Conservation (phyloP, 371 early-diverging fungal genomes). For the Mucor plumbeus region DNA sequence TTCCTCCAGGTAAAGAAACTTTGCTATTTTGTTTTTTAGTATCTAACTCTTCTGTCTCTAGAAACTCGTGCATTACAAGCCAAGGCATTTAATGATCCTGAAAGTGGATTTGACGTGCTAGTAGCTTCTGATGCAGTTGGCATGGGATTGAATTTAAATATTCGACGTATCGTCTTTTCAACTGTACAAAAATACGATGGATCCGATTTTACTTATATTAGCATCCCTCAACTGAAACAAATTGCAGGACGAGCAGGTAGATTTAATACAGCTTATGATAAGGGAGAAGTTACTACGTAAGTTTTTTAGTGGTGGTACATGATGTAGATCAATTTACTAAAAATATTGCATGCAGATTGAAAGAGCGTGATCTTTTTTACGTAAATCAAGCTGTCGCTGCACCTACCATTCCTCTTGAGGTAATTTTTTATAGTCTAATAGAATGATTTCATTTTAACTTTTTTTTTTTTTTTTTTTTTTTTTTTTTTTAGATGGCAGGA, state of each 20-base stretch:
- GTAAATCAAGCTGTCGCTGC: conserved; percentile 38
- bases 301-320: background rate
- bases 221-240: conserved; percentile 85
- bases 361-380: conserved; percentile 33
- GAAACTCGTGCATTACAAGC: conserved; percentile 93
- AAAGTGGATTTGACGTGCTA: conserved; percentile 81
- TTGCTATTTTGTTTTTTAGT: too few relatives aligned
- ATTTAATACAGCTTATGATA: conserved; percentile 69
- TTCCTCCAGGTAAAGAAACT: conserved; percentile 78
- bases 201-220: conserved; percentile 46
- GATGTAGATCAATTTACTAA: conserved; percentile 25
- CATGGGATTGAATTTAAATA: conserved; percentile 96
- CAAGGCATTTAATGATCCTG: conserved; percentile 84
- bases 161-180: conserved; percentile 86
- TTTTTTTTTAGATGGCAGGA: conserved; percentile 67
- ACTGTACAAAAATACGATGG: conserved; percentile 84
- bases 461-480: conserved; percentile 13
- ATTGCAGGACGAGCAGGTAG: conserved; percentile 97
- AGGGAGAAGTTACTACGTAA: conserved; percentile 73
- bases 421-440: conserved; percentile 5
- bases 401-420: conserved; percentile 40
- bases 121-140: conserved; percentile 97
- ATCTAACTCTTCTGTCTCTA: conserved; percentile 10
- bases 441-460: background rate
- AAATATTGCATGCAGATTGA: conserved; percentile 23